phyloP scores from a whole-genome alignment of 495 filamentous ascomycete species.

The Hypoxylon trugodes region DNA sequence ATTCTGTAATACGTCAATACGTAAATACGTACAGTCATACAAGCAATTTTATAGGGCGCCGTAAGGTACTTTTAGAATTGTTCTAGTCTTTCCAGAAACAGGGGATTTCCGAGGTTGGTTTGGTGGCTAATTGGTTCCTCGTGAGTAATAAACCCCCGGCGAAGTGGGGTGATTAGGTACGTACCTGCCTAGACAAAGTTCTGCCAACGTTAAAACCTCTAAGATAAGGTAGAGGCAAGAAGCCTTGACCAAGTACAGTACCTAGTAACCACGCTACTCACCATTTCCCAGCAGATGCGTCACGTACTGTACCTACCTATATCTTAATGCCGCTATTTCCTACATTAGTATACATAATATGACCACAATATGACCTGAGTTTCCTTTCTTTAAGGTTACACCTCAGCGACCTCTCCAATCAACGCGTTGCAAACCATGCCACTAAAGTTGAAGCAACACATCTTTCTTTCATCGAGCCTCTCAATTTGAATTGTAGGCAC shows the following conservation, averaged over 20 bases:
- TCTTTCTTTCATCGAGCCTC: background rate
- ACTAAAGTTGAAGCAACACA: slow-evolving; percentile 30
- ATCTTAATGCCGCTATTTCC: too few species aligned
- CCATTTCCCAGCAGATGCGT: too few species aligned
- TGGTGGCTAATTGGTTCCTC: slow-evolving; percentile 23
- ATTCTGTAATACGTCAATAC: too few species aligned
- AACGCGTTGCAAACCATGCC: slow-evolving; percentile 31
- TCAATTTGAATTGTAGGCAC: slow-evolving; percentile 12
- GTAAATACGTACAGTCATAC: too few species aligned
- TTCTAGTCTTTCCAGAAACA: slow-evolving; percentile 38
- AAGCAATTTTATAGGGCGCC: slow-evolving; percentile 2
- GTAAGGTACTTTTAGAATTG: slow-evolving; percentile 24
- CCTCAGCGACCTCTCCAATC: slow-evolving; percentile 11
- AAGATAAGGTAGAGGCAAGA: background rate
- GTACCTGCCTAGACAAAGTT: background rate
- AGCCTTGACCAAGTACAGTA: background rate
- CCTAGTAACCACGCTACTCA: background rate
- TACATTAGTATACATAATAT: too few species aligned
- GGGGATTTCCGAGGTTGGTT: slow-evolving; percentile 7
- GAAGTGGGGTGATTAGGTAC: slow-evolving; percentile 10
- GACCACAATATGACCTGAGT: too few species aligned
- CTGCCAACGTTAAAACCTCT: background rate
- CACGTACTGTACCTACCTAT: too few species aligned
- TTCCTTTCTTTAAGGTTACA: slow-evolving; percentile 16
- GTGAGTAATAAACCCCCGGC: background rate